Base-by-base conservation (phyloP, 2,329 filamentous ascomycete species). In the Aspergillus ochraceoroseus region DNA sequence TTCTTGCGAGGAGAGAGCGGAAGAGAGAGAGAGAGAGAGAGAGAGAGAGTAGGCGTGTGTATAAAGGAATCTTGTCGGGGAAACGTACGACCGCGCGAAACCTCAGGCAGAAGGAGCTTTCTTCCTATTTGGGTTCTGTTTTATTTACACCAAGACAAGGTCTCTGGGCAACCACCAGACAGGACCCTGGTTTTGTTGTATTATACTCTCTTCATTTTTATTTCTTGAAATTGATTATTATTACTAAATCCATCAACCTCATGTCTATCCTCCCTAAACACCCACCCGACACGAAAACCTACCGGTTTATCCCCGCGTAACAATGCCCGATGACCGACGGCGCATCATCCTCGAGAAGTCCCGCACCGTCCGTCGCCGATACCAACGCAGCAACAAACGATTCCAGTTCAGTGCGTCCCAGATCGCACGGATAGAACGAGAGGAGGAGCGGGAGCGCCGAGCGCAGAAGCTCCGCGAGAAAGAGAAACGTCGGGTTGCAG, bases 381-480 rank as follows among this genome's bases (percentile, higher is more conserved):
- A 63, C 42, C 63, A 65, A 36, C 61, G 62, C 45, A 63, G 59
- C 47, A 59, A 63, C 52, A 61, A 64, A 40, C 55, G 55, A 11
- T 56, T 64, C 37, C 45, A 55, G 25, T 65, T 64, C 40, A 61
- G 56, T 8, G 54, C 59, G 4, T 57, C 61, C 2, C 56, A 65
- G 40, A 57, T 65, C n/a, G 55, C 53, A 18, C 55, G 57, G 9
- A 62, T 65, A 31, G 66, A 69, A 30, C 64, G 67, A 31, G 64
- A 69, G 32, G 62, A 71, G 41, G 62, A 67, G 20, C 60, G 63
- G 25, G 59, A 67, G 33, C 55, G 58, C 7, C 61, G 61, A 30
- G 68, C 66, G 0, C 63, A 70, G 47, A 64, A 55, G 4, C 53
- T 65, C 14, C 57, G 57, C 2, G 63, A 65, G 7, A 55, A 53